A percentile compares a stretch with the other conserved stretches of the same genome.
Conservation (phyloP, 257 asterid genomes). For the Primulina eburnea region DNA sequence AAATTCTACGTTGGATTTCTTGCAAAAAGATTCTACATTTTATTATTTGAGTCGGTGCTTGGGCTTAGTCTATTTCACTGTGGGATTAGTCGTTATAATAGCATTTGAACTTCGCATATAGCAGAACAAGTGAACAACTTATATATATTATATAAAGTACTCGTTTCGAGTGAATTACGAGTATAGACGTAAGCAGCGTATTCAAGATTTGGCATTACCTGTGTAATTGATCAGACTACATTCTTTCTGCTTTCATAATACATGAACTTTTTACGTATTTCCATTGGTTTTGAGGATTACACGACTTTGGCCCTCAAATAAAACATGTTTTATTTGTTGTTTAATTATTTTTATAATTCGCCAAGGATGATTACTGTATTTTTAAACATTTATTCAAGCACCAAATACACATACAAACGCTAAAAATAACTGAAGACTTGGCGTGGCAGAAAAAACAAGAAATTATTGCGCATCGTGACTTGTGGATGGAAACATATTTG, state of each 20-base stretch:
- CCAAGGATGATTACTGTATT: no score
- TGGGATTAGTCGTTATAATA: constrained; percentile 2
- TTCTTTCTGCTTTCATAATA: neutral
- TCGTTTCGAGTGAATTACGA: constrained; percentile 23
- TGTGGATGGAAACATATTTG: neutral
- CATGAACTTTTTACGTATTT: no score
- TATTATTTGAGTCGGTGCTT: constrained; percentile 13
- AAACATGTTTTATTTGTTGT: no score
- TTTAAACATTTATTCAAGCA: neutral
- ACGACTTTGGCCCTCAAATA: no score
- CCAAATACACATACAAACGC: neutral
- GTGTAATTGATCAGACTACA: neutral
- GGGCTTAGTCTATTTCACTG: constrained; percentile 1
- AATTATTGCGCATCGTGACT: neutral
- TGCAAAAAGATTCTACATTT: neutral
- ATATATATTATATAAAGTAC: constrained; percentile 34
- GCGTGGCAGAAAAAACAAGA: neutral
- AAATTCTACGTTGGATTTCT: constrained; percentile 1
- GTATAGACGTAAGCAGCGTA: constrained; percentile 22
- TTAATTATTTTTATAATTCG: no score
- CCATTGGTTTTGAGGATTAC: neutral
- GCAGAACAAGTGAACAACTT: constrained; percentile 32
- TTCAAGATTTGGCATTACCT: constrained; percentile 14
- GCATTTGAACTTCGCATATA: constrained; percentile 13
- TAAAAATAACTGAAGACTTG: neutral